phyloP scores from a whole-genome alignment of 768 basidiomycete genomes.

The Leucocoprinus birnbaumii region DNA sequence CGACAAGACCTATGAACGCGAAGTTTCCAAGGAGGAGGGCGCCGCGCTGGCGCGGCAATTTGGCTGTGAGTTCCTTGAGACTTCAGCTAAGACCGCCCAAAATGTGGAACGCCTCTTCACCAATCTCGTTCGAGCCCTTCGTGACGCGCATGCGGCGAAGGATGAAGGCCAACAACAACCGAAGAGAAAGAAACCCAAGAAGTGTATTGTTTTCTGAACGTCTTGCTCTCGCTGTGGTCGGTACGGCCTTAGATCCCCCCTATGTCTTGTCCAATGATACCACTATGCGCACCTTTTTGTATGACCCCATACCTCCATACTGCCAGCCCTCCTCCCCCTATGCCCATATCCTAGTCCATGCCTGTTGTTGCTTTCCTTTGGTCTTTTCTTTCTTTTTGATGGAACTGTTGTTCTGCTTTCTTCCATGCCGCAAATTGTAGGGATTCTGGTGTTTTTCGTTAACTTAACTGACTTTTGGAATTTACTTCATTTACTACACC shows the following conservation, averaged over 20 bases:
- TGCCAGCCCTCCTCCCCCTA: conserved; percentile 16
- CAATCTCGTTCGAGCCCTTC: conserved; percentile 79
- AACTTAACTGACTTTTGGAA: conserved; percentile 11
- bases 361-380: conserved; percentile 1
- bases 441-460: conserved; percentile 10
- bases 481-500: conserved; percentile 3
- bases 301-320: conserved; percentile 28
- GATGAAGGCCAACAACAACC: conserved; percentile 25
- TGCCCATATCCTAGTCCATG: conserved; percentile 19
- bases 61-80: conserved; percentile 94
- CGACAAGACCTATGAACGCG: conserved; percentile 88
- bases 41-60: conserved; percentile 75
- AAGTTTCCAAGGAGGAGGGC: conserved; percentile 91
- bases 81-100: conserved; percentile 91
- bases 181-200: conserved; percentile 42
- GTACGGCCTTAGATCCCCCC: conserved; percentile 64
- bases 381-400: not conserved
- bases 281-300: conserved; percentile 43
- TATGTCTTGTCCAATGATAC: conserved; percentile 72
- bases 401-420: conserved; percentile 11
- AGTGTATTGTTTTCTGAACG: conserved; percentile 81
- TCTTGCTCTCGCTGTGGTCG: conserved; percentile 57
- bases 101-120: conserved; percentile 93
- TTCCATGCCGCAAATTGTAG: conserved; percentile 16
- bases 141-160: conserved; percentile 49